Conservation (phyloP, 371 early-diverging fungal genomes). For the Choanephora cucurbitarum region DNA sequence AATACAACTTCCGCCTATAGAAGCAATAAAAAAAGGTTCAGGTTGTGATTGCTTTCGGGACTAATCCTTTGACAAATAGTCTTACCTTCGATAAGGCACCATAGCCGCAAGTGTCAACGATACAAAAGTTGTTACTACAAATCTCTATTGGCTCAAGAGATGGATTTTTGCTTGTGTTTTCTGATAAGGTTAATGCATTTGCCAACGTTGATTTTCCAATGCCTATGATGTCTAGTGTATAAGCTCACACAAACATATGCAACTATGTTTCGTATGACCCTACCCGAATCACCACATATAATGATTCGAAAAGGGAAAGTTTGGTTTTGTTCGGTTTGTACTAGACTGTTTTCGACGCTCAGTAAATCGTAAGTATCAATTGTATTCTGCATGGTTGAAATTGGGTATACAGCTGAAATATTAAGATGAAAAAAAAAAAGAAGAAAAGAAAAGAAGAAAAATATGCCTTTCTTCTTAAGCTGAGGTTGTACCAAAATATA, state of each 20-base stretch:
- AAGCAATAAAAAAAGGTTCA: too few relatives aligned
- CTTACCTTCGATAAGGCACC: conserved; percentile 54
- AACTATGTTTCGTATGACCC: not conserved
- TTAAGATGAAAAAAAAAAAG: too few relatives aligned
- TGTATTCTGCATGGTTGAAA: not conserved
- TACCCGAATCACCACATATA: conserved; percentile 63
- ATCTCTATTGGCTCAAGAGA: conserved; percentile 13
- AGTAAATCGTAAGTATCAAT: conserved; percentile 42
- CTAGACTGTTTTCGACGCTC: conserved; percentile 32
- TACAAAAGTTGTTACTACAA: conserved; percentile 37
- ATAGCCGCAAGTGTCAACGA: conserved; percentile 65
- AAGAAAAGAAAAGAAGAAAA: too few relatives aligned
- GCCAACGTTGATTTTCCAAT: conserved; percentile 58
- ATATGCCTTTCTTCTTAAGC: too few relatives aligned
- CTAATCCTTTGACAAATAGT: not conserved
- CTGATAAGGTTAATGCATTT: conserved; percentile 38
- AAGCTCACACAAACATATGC: not conserved
- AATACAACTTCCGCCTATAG: conserved; percentile 39
- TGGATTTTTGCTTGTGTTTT: conserved; percentile 5
- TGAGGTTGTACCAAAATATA: too few relatives aligned
- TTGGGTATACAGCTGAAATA: not conserved
- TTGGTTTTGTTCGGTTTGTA: conserved; percentile 2
- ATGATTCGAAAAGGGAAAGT: conserved; percentile 47
- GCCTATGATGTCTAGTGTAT: conserved; percentile 21
- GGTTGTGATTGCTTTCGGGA: too few relatives aligned